Evolutionary conservation across 257 asterid genomes (phyloP), one percentile per base, ranked within the genome.

Genomic region (Nicotiana obtusifolia): DNA sequence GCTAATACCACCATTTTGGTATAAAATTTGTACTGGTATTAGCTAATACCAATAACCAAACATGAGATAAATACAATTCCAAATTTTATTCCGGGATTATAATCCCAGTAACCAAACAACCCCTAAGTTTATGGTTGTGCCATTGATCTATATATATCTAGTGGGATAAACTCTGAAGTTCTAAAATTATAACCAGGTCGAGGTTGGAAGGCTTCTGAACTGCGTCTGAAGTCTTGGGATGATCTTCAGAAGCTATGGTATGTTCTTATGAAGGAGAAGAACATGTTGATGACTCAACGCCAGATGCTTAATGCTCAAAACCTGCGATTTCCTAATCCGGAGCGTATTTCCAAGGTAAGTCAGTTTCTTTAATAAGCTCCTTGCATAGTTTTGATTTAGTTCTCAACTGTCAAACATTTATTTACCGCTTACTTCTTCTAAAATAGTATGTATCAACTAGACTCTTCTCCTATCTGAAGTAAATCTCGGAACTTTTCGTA

Each of bases 181-280:
- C 75, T 86, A 75, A 1, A 47, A 47, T 47, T 28, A 19, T 71
- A 69, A 88, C 73, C 75, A 95, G 98, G 98, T 86, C 88, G 97
- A 86, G 80, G 99, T 79, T 95, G 98, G 98, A 95, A 95, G 89
- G 98, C 99, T 82, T 80, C 93, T 83, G 98, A 95, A 84, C 90
- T 95, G 84, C 97, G 97, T 83, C 94, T 95, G 78, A 94, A 94
- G 91, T 94, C 98, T 22, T 95, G 99, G 99, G 98, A 95, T 86
- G 98, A 95, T 87, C 97, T 95, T 82, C 89, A 94, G 68, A 95
- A 94, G 91, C 93, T 95, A 13, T 95, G 98, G 98, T 91, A 87
- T 85, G 97, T 95, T 79, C 94, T 95, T 82, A 85, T 94, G 65
- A 92, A 91, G 92, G 97, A 94, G 85, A 94, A 92, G 87, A 95